Evolutionary conservation across 2,329 filamentous ascomycete species (phyloP), one percentile per base, ranked within the genome.

Genomic region (Scedosporium minutisporum): DNA sequence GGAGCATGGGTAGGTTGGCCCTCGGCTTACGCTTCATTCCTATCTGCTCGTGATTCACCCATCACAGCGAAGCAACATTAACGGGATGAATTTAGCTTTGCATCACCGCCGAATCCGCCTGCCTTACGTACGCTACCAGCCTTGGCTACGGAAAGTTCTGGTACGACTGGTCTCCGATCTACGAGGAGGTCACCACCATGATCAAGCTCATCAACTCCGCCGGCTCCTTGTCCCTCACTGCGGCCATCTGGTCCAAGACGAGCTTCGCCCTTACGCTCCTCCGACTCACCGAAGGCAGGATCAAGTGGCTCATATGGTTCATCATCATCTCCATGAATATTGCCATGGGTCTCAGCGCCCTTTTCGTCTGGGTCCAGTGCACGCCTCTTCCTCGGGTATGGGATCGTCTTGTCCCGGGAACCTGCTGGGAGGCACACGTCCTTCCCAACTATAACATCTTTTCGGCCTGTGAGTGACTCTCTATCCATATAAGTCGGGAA

Each of bases 231-330:
- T 69, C 68, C 3, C 65, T 71, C 12, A 65, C 69, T 2, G 70
- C 68, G 3, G 68, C 69, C 46, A 67, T 68, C 10, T 68, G 66
- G 65, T 69, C 67, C 62, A 74, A 74, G 64, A 69, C 70, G 0
- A 71, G 70, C 3, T 72, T 73, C 33, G 71, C 68, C 10, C 62
- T 69, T 16, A 73, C 70, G 5, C 64, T 73, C 46, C 67, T 72
- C 0, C 69, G 69, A 2, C 64, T 73, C 9, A 65, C 66, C 1
- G 57, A 68, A 2, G 68, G 66, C 6, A 42, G 38, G 33, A 64
- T 61, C 41, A 63, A 62, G 46, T 48, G 57, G 14, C 57, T 68
- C 1, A 65, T 73, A 9, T 70, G 69, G 67, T 66, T 69, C 29
- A 62, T 69, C 46, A 69, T 72, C 27, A 57, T 68, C 4, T 64